Evolutionary conservation across 108 stramenopile genomes (phyloP).

Genomic region (Phaeodactylum tricornutum): DNA sequence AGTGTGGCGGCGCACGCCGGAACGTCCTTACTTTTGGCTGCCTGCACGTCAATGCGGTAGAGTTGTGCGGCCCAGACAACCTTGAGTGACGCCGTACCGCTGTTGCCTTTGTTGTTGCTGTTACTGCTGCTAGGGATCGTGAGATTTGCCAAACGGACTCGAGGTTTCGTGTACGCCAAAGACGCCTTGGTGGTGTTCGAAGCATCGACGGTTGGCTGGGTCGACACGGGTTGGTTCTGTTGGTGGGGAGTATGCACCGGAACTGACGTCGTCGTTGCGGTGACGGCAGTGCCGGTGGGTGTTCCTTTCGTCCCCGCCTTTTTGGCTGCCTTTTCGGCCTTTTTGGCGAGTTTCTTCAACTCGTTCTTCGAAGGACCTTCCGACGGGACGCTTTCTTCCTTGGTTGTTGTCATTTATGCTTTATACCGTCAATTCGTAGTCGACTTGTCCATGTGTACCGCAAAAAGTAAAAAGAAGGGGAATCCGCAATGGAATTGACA

Average conservation of each 20-base stretch:
- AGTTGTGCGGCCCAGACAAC: constrained; percentile 49
- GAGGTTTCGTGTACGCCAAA: no score
- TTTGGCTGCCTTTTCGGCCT: constrained; percentile 70
- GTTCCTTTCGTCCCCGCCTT: constrained; percentile 2
- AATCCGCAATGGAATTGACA: no score
- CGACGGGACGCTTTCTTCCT: no score
- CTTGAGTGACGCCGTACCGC: constrained; percentile 47
- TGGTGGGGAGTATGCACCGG: constrained; percentile 6
- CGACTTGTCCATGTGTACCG: no score
- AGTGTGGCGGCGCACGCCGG: constrained; percentile 1
- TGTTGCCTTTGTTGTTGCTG: constrained; percentile 12
- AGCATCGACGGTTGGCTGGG: constrained; percentile 5
- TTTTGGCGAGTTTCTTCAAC: constrained; percentile 73
- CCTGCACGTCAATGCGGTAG: constrained; percentile 28
- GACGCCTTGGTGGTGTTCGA: constrained; percentile 14
- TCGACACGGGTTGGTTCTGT: background rate
- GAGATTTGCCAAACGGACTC: no score
- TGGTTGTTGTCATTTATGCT: no score
- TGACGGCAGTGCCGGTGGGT: background rate
- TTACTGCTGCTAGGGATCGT: no score
- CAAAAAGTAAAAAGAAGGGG: no score
- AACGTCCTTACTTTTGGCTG: constrained; percentile 17
- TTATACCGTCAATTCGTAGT: no score
- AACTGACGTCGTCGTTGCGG: constrained; percentile 3
- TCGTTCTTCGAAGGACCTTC: no score